Evolutionary conservation across 1,139 yeast species (phyloP), one percentile per base, ranked within the genome.

Genomic region (Suhomyces maxii): DNA sequence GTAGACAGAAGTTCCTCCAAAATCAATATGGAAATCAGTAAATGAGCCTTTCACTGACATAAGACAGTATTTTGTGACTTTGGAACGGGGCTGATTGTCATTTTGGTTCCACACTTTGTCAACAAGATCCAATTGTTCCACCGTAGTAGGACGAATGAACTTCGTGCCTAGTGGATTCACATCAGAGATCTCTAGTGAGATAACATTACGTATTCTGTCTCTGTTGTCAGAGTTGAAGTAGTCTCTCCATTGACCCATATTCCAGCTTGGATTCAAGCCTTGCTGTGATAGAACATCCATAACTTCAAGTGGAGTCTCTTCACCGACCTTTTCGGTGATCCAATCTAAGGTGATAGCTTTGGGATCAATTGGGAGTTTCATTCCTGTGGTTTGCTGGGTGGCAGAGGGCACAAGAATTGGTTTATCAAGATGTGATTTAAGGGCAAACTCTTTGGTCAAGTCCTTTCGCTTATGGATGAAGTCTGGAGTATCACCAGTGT

Each of bases 1-100:
- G 63, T 89, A 90, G 6, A 90, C 97, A 0, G 93, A 86, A 0
- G 97, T 88, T 0, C 97, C 97, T 2, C 95, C 95, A 64, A 90
- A 90, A 64, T 90, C 97, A 39, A 90, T 74, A 61, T 90, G 97
- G 64, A 89, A 90, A 60, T 90, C 97, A 0, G 97, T 90, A 60
- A 82, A 90, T 1, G 95, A 83, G 48, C 84, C 82, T 37, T 75
- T 71, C 0, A 89, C 96, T 0, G 96, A 86, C 96, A 90, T 90
- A 34, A 90, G 69, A 53, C 96, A 84, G 59, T 89, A 90, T 46
- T 84, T 80, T n/a, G 90, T 80, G 1, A 90, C 95, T 56, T 86
- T 82, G 1, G 96, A 86, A 42, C 82, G 69, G 9, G 56, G 54
- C 34, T 71, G 68, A 23, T 53, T 56, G 14, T 52, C 56, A 30